Conservation (phyloP, 2,329 filamentous ascomycete species). For the Colletotrichum sp. region DNA sequence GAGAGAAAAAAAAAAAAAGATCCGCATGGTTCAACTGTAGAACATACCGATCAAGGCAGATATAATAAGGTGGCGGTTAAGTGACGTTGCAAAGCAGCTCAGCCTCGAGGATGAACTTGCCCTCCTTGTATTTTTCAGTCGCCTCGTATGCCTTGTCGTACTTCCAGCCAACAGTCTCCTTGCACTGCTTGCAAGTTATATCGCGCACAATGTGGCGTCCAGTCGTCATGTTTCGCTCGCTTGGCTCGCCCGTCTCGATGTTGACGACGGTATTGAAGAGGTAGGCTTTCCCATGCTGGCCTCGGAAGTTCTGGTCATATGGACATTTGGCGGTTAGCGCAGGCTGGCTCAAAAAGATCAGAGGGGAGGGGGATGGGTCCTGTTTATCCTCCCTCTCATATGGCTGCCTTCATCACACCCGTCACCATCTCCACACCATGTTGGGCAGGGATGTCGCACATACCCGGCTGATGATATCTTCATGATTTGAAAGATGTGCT, state of each 20-base stretch:
- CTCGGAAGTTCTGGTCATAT: slow-evolving; percentile 87
- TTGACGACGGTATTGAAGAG: slow-evolving; percentile 96
- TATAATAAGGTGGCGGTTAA: slow-evolving; percentile 33
- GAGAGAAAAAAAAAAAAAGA: background rate
- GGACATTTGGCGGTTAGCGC: background rate
- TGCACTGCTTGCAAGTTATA: slow-evolving; percentile 89
- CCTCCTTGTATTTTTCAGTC: slow-evolving; percentile 98
- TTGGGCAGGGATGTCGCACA: slow-evolving; percentile 34
- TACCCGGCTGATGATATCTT: slow-evolving; percentile 94
- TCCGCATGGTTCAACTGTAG: background rate
- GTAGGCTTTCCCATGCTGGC: slow-evolving; percentile 97
- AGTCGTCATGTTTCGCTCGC: slow-evolving; percentile 97
- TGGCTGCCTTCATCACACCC: background rate
- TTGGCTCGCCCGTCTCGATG: slow-evolving; percentile 80
- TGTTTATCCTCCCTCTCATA: background rate
- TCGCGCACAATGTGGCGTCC: slow-evolving; percentile 93
- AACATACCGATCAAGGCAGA: background rate
- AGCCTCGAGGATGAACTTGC: slow-evolving; percentile 94
- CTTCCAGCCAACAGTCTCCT: slow-evolving; percentile 95
- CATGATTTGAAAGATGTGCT: slow-evolving; percentile 91
- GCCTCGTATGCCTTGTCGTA: slow-evolving; percentile 96
- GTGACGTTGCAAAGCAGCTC: slow-evolving; percentile 85
- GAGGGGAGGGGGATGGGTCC: background rate
- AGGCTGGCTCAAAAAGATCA: background rate
- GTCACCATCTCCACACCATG: background rate